Base-by-base conservation (phyloP, 2,329 filamentous ascomycete genomes). In the Fusarium humuli region DNA sequence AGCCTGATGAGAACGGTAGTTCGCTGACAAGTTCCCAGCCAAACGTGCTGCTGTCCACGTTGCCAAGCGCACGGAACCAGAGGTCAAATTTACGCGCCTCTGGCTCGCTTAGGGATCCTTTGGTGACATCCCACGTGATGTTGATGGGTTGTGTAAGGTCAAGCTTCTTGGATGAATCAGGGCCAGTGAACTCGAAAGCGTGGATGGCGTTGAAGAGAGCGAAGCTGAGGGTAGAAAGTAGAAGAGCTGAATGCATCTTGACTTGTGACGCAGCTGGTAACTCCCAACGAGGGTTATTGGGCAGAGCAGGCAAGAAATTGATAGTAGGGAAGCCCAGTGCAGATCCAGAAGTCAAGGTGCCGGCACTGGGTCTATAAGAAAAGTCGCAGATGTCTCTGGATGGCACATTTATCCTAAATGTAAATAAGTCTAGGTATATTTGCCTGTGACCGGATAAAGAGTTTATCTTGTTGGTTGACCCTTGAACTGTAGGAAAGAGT, bases 161-260 rank as follows among this genome's bases (percentile, higher is more conserved):
- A 6, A 60, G 40, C 13, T 46, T 57, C 23, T 60, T 6, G 2
- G 22, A 1, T 1, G 52, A 9, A 20, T 57, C 30, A 9, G 57
- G 57, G 11, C 57, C 30, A 14, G 57, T 60, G 14, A 60, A 60
- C 13, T 57, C 52, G 1, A 60, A 60, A 4, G 40, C 57, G 4
- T 57, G 20, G 0, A 23, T 18, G 0, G 6, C 4, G 18, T 37
- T 23, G 2, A 46, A 57, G 6, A 46, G 16, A 2, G 40, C 7
- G 9, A 1, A 57, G 23, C 40, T 5, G 3, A 57, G 2, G 12
- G 10, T 9, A 1, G 23, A 18, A 5, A 60, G 30, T 3, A 46
- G 6, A 3, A 20, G 3, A 7, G n/a, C 6, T 13, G 11, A 14
- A 6, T 22, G 23, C 52, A 57, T 57, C 4, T 3, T 45, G 9